Evolutionary conservation across 345 rosid genomes (phyloP).

Genomic region (Salix suchowensis): DNA sequence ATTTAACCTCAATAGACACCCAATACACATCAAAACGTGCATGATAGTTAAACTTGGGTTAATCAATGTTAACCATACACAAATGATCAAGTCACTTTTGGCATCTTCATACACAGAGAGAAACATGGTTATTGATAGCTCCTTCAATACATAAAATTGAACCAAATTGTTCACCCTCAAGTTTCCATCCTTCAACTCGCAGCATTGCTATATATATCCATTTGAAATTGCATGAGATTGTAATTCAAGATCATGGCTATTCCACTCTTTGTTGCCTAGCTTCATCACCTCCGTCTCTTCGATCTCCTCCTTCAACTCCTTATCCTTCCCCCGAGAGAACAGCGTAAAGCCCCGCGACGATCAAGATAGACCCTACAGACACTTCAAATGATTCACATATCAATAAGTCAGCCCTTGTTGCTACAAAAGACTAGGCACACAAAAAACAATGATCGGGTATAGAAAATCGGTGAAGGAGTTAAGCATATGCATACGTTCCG

Average conservation of each 20-base stretch:
- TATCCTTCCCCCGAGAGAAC: conserved; percentile 95
- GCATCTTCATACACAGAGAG: too few species aligned
- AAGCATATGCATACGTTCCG: conserved; percentile 54
- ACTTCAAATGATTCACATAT: conserved; percentile 27
- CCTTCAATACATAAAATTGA: too few species aligned
- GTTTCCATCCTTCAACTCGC: neutral
- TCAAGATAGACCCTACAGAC: conserved; percentile 63
- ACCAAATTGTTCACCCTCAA: neutral
- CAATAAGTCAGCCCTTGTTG: neutral
- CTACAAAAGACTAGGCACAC: neutral
- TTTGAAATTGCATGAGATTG: conserved; percentile 13
- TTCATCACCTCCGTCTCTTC: conserved; percentile 4
- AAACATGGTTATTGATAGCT: too few species aligned
- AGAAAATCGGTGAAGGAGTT: neutral
- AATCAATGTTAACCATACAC: too few species aligned
- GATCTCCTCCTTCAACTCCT: conserved; percentile 31
- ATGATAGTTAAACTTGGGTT: too few species aligned
- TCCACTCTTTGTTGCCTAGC: conserved; percentile 8
- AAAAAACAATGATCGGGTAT: neutral
- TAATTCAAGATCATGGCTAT: conserved; percentile 29
- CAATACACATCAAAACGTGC: too few species aligned
- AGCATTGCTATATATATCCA: neutral
- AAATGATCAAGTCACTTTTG: too few species aligned
- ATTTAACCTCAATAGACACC: too few species aligned
- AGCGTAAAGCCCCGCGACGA: conserved; percentile 62